Evolutionary conservation across 1,284 basidiomycete genomes (phyloP), one percentile per base, ranked within the genome.

Genomic region (Puccinia hordei): DNA sequence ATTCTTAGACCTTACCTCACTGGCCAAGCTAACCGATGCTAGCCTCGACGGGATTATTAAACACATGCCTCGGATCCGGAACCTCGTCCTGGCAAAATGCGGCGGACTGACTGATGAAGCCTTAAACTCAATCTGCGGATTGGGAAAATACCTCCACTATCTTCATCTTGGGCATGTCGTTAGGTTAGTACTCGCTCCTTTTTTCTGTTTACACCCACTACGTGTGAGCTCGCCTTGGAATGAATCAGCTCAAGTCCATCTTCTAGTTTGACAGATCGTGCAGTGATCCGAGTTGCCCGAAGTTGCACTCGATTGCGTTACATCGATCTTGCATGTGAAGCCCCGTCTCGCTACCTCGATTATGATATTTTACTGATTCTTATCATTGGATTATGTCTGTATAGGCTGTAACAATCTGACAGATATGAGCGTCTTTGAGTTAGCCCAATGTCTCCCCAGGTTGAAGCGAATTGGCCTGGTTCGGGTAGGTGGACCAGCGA

Each of bases 391-490:
- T 49, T 49, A 19, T 49, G 1, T 44, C 10, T 68, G 6, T n/a
- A 35, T 83, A 95, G 93, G 93, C 87, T 99, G 96, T 83, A 88
- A 90, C 1, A 88, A 90, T 59, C 87, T 99, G 59, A 98, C 96
- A 19, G 97, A 99, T 85, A 90, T 93, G 88, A 94, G 93, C 69
- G 93, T 99, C 2, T 91, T 93, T 83, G 96, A 98, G 85, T 88
- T 99, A 33, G 91, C 95, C 0, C 88, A 89, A 71, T 87, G 88
- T 81, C 88, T 99, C 79, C 93, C 93, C 22, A 97, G 98, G 84
- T 89, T 99, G 80, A 91, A 94, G 65, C 90, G 97, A 2, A 93
- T 99, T 82, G 97, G 97, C 61, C 91, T 99, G 22, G 97, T 99
- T 66, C 91, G 95, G 82, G 92, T 92, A 83, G 87, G 90, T 82